phyloP scores from a whole-genome alignment of 257 asterid species.

The Solanum acaule region DNA sequence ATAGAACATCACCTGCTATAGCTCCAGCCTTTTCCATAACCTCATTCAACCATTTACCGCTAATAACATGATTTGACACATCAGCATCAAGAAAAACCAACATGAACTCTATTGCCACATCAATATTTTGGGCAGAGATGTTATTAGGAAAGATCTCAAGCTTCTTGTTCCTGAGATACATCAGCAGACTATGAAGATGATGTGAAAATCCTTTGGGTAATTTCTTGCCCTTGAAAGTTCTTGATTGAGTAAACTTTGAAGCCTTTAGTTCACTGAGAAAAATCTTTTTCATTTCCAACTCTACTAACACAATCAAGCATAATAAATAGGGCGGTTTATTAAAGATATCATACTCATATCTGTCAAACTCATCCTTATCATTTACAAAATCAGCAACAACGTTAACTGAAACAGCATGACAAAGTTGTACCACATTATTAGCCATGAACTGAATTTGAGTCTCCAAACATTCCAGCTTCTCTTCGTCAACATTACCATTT shows the following conservation, averaged over 20 bases:
- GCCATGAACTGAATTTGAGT: background rate
- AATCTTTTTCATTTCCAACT: background rate
- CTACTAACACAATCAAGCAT: background rate
- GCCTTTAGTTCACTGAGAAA: background rate
- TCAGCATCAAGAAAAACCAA: background rate
- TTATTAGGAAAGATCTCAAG: background rate
- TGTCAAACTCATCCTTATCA: too few relatives aligned
- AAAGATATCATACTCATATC: background rate
- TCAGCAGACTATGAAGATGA: background rate
- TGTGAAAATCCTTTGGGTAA: background rate
- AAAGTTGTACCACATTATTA: background rate
- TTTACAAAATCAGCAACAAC: background rate
- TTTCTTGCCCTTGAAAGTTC: background rate
- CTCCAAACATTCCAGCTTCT: background rate
- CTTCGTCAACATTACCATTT: background rate
- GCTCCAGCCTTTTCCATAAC: background rate
- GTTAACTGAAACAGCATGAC: background rate
- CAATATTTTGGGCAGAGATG: background rate
- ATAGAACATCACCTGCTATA: background rate
- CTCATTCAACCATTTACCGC: background rate
- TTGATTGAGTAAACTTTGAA: background rate
- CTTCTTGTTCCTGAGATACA: background rate
- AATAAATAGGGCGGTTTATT: background rate
- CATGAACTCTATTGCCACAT: background rate
- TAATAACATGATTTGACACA: background rate